Base-by-base conservation (phyloP, 2,329 filamentous ascomycete genomes). In the Raffaelea albimanens region DNA sequence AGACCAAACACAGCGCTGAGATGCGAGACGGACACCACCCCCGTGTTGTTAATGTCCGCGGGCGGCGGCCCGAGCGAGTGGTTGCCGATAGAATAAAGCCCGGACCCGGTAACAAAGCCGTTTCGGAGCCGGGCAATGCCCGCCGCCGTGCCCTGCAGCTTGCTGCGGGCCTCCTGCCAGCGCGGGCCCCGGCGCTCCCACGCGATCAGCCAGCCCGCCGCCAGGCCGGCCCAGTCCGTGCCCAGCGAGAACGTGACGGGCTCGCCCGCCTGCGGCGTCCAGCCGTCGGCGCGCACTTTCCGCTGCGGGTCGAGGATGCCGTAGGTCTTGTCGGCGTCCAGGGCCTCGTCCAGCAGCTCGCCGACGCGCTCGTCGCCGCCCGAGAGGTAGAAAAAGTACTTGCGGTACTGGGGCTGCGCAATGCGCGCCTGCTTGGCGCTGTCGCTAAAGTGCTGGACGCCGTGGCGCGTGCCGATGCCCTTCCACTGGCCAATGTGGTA, bases 361-460 rank as follows among this genome's bases (percentile, higher is more conserved):
- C 76, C 76, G 0, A 70, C 67, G 1, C 76, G 68, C 61, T 80
- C 76, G 36, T 80, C 76, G 40, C 19, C 45, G 0, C 76, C 76
- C 0, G 71, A 69, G 2, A 80, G 56, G 54, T 74, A 78, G 61
- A 71, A 82, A 56, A 75, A 80, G 33, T 70, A 67, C 54, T 75
- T 75, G 8, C 77, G 66, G 54, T 80, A 81, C 34, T 74, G 70
- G 0, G 75, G 70, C 16, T 75, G 70, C 0, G 78, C 76, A 18
- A 83, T 78, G 18, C 79, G 74, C 0, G 72, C 74, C 59, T 83
- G 79, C 56, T 83, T 82, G 0, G 73, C 70, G 46, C 74, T 79
- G 55, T 83, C 79, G 16, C 69, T 60, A 62, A 69, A 83, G 53
- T 83, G 79, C 57, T 80, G 76, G 0, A 83, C 73, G 2, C 78